Conservation (phyloP, 164 flowering plant genomes). For the Umbilicus rupestris region DNA sequence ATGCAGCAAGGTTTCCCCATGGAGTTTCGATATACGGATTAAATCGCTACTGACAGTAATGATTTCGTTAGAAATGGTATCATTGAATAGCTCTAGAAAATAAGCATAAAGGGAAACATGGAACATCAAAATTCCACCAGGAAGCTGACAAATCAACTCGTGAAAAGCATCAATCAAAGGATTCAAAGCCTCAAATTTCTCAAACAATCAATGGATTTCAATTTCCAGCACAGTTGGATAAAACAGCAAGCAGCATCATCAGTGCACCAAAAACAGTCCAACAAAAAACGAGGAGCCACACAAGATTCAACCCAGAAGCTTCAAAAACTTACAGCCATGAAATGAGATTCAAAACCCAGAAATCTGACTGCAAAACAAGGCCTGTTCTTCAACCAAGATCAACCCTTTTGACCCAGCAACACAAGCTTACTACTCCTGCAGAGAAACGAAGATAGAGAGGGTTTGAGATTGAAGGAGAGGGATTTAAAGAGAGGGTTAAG, state of each 20-base stretch:
- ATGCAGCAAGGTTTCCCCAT: no score
- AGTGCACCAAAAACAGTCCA: background rate
- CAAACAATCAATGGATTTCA: background rate
- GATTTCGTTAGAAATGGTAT: no score
- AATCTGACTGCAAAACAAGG: no score
- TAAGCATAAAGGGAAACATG: no score
- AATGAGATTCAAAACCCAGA: no score
- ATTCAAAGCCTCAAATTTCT: background rate
- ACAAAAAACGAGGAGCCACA: no score
- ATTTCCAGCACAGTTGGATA: background rate
- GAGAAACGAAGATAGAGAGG: background rate
- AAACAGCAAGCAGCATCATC: background rate
- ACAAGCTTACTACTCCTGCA: slow-evolving; percentile 1
- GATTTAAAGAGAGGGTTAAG: background rate
- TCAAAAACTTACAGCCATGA: background rate
- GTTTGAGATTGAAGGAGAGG: slow-evolving; percentile 6
- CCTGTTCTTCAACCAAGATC: background rate
- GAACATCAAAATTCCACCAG: no score
- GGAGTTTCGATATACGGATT: no score
- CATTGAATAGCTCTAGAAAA: no score
- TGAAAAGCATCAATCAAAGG: background rate
- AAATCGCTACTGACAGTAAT: no score
- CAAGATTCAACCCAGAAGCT: no score
- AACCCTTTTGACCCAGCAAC: background rate
- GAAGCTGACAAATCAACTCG: background rate